Base-by-base conservation (phyloP, 2,329 filamentous ascomycete genomes). In the Ambrosiella cleistominuta region DNA sequence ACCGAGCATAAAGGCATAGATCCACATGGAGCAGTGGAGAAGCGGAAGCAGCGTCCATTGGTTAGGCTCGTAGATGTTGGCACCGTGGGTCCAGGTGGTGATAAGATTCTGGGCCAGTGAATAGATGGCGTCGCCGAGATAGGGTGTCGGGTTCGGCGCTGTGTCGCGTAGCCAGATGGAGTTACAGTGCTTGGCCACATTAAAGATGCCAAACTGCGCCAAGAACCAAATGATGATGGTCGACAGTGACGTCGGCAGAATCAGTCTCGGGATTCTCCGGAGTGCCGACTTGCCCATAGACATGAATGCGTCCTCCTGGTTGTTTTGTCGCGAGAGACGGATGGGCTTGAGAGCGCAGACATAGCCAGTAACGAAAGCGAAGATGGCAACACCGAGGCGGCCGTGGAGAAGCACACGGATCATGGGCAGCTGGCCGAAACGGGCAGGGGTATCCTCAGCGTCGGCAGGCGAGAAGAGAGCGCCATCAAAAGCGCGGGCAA, bases 311-410 rank as follows among this genome's bases (percentile, higher is more conserved):
- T 71, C 71, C 47, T 78, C 73, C 58, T 74, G 72, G 63, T 78
- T 73, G 56, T 77, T 79, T 38, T 75, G 69, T 57, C 76, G 74
- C 64, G 71, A 75, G 56, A 78, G 74, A 57, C 74, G 72, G 60
- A 83, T 74, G 13, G 80, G 77, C 64, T 82, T 81, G 56, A 82
- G 71, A 2, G 78, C 75, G 68, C 81, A 82, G 56, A 82, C 80
- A 64, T 81, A 83, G 59, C 80, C 80, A 19, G 80, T 80, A 44
- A 83, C 78, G 52, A 85, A 72, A 64, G 82, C 76, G 68, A 85
- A 84, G 62, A 84, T 79, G 12, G 80, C 76, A 1, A 85, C 82
- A 67, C 81, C 82, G 51, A 80, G 78, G 13, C 82, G 75, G 19
- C 82, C 80, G 64, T 81, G 79, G 54, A 76, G 71, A 44, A 78